Evolutionary conservation across 208 protist genomes (phyloP), one percentile per base, ranked within the genome.

Genomic region (Acanthamoeba royreba): DNA sequence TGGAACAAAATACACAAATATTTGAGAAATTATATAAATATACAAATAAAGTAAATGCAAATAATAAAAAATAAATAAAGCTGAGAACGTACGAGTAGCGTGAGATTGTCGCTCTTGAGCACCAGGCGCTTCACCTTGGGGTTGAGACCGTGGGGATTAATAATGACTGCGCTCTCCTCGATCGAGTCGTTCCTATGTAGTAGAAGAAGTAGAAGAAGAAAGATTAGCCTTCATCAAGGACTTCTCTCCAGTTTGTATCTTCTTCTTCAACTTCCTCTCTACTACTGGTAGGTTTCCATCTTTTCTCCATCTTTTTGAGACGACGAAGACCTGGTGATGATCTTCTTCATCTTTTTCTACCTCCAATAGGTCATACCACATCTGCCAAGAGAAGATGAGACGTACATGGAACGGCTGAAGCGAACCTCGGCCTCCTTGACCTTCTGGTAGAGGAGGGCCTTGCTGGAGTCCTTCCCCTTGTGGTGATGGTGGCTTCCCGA

Each of bases 91-190:
- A 85, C 74, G n/a, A 85, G 74, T 5, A 85, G 11, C 4, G 74
- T 53, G 43, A 85, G 74, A 45, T 45, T 55, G 43, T 85, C 15
- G n/a, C 43, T 5, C 43, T 85, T 85, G 74, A 85, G 74, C 19
- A 85, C 74, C 2, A 85, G 43, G 7, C 74, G 74, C 74, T 85
- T 85, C 11, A 85, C 74, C 42, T 85, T 85, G 74, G 74, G 74
- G 74, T 85, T 85, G 43, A 85, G 43, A 13, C 74, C 74, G 43
- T 85, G 74, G 43, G 74, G 74, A 45, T 45, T 35, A 22, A 85
- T 85, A 9, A 85, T 85, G 19, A 53, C 74, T 28, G 53, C 43
- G 9, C 74, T 85, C 43, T 85, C 74, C 22, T 85, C 74, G 43
- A 85, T 45, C 43, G 74, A 40, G 74, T 85, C 74, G 38, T 45